Base-by-base conservation (phyloP, 2,329 filamentous ascomycete species). In the Venturia aucupariae region DNA sequence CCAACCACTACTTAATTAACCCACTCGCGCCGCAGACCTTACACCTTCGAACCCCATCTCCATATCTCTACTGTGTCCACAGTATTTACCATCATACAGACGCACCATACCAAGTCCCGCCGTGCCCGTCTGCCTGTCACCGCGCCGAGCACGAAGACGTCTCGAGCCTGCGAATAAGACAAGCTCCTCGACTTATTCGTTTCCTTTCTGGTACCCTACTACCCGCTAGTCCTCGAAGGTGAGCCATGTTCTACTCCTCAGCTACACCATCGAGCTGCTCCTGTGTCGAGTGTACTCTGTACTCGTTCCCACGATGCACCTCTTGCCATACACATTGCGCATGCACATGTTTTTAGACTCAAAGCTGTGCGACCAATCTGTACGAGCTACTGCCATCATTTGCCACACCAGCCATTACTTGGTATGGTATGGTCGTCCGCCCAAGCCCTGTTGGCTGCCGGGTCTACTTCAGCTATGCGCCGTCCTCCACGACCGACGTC, bases 381-480 rank as follows among this genome's bases (percentile, higher is more conserved):
- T 54, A 32, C 61, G 24, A 61, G 61, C 24, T 42, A 42, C 61
- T 62, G n/a, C 46, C 44, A 62, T 62, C 61, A 51, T 48, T 27
- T 62, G 61, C 61, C 15, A 39, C 41, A 62, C 61, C 42, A 32
- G n/a, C 11, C 61, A 17, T 38, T 44, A 22, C 35, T 42, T 44
- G 59, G 59, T 60, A 19, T 60, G 35, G 59, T 17, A 44, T 32
- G 13, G 35, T 44, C 27, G 15, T 27, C 59, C 17, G 38, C 35
- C 55, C 35, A 39, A 6, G n/a, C 39, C 57, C 41, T 11, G 35
- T 19, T 22, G 19, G 19, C 24, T 13, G 57, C 38, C 55, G 32
- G n/a, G 22, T 13, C 39, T 44, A 42, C 38, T 35, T 60, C 35
- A n/a, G 10, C 27, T 32, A 60, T 60, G 35, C 59, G 59, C 59